phyloP scores from a whole-genome alignment of 768 basidiomycete species.

The Pisolithus tinctorius region DNA sequence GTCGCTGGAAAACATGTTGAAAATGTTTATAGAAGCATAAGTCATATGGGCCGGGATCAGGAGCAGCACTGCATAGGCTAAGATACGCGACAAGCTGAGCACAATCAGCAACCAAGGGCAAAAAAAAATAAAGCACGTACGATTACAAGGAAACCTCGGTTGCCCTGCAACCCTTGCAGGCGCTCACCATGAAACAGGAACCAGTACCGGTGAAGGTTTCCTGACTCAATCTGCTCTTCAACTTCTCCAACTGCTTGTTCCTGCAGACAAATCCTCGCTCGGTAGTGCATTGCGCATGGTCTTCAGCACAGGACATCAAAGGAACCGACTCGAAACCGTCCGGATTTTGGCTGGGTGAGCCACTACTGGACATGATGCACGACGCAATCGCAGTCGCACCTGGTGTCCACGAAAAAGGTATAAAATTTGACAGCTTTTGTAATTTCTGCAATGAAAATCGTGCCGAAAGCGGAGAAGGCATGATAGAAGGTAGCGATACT shows the following conservation, averaged over 20 bases:
- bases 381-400: constrained; percentile 28
- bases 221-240: constrained; percentile 47
- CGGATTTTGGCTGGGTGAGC: constrained; percentile 7
- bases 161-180: constrained; percentile 24
- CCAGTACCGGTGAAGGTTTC: constrained; percentile 19
- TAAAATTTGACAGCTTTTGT: constrained; percentile 54
- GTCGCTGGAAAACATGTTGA: constrained; percentile 1
- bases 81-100: neutral
- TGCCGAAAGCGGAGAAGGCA: constrained; percentile 47
- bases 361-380: constrained; percentile 13
- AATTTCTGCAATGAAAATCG: constrained; percentile 55
- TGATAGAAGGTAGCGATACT: constrained; percentile 41
- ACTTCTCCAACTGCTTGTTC: constrained; percentile 59
- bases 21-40: constrained; percentile 15
- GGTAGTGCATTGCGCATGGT: constrained; percentile 7
- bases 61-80: constrained; percentile 7
- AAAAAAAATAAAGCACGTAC: constrained; percentile 9
- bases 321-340: constrained; percentile 7
- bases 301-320: constrained; percentile 6
- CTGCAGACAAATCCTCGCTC: constrained; percentile 48
- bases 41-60: constrained; percentile 1
- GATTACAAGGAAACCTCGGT: constrained; percentile 21
- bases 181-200: constrained; percentile 18
- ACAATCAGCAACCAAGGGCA: constrained; percentile 1
- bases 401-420: constrained; percentile 48